These are phyloP conservation scores for Solanum tarijense DNA, from an alignment of 257 asterid species.

Conservation along the genomic window DNA sequence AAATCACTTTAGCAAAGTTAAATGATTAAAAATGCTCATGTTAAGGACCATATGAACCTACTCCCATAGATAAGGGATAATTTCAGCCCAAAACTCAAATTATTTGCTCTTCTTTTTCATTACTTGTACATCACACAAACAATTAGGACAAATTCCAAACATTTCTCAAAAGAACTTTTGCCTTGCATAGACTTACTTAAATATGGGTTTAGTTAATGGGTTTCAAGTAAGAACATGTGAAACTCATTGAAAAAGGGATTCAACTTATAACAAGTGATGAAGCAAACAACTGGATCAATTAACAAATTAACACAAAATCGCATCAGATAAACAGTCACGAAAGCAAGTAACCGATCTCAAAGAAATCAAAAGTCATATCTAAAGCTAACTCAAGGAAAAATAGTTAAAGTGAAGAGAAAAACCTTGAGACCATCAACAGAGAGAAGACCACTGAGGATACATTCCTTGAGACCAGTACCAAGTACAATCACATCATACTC, in stretches of 20 bases:
- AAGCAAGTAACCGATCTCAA: neutral
- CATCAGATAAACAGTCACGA: neutral
- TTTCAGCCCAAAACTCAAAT: neutral
- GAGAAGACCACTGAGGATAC: constrained; percentile 87
- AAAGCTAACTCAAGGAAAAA: neutral
- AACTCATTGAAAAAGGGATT: neutral
- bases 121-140: neutral
- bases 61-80: neutral
- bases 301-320: neutral
- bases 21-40: neutral
- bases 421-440: constrained; percentile 86
- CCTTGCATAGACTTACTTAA: neutral
- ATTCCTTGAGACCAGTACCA: constrained; percentile 88
- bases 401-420: neutral
- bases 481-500: constrained; percentile 89
- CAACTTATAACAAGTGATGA: neutral
- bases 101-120: neutral
- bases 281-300: neutral
- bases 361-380: neutral
- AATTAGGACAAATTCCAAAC: neutral
- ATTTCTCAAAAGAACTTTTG: neutral
- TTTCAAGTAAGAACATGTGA: neutral
- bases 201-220: neutral
- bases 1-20: too few relatives aligned
- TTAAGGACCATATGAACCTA: neutral